Conservation (phyloP, 257 asterid species). For the Cordia subcordata region DNA sequence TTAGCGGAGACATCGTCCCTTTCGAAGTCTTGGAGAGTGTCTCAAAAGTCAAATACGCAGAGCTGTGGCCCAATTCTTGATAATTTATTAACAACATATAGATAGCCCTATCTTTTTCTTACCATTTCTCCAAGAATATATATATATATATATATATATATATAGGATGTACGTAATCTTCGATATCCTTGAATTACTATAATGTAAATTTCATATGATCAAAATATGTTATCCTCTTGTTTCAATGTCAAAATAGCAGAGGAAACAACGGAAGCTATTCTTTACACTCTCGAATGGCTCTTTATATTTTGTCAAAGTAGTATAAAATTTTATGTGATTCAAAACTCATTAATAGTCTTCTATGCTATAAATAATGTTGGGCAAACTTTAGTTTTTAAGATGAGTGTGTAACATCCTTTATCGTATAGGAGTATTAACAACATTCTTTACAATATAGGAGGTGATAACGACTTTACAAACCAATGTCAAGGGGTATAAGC, state of each 20-base stretch:
- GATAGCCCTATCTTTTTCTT: not conserved
- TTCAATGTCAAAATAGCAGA: not conserved
- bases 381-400: too few species aligned
- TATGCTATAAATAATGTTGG: too few species aligned
- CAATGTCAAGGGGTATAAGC: too few species aligned
- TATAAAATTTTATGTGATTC: too few species aligned
- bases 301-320: too few species aligned
- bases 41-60: constrained; percentile 68
- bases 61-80: constrained; percentile 41
- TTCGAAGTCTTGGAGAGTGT: constrained; percentile 81
- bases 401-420: too few species aligned
- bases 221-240: not conserved
- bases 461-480: too few species aligned
- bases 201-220: not conserved
- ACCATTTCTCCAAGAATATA: not conserved
- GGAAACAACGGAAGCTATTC: not conserved
- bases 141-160: too few species aligned
- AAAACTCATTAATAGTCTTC: too few species aligned
- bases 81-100: not conserved
- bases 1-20: constrained; percentile 74
- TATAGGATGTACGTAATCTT: too few species aligned
- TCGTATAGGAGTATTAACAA: too few species aligned
- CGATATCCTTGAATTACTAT: not conserved
- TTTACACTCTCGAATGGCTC: not conserved
- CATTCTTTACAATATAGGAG: too few species aligned